Conservation (phyloP, 306 rosid species). For the Cyamopsis tetragonoloba region DNA sequence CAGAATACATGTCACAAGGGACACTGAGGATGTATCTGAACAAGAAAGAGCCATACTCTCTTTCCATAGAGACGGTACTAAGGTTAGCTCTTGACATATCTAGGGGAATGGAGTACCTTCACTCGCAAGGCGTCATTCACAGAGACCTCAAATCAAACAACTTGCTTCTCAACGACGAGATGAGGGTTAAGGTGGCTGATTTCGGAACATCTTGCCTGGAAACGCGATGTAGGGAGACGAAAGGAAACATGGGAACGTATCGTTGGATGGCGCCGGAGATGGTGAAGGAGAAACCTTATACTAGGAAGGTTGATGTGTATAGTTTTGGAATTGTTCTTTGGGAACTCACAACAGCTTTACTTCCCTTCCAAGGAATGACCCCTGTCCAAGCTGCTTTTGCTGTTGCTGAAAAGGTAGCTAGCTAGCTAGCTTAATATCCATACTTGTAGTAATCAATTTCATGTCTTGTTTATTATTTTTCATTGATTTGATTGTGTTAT, state of each 20-base stretch:
- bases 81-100: constrained; percentile 97
- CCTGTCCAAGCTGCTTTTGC: constrained; percentile 99
- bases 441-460: too few species aligned
- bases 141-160: constrained; percentile 90
- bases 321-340: constrained; percentile 96
- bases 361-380: constrained; percentile 98
- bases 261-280: constrained; percentile 99
- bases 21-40: constrained; percentile 95
- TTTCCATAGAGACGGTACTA: constrained; percentile 77
- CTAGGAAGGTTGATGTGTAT: constrained; percentile 91
- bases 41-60: constrained; percentile 97
- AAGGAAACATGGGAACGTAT: constrained; percentile 96
- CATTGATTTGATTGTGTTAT: not conserved
- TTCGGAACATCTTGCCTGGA: constrained; percentile 96
- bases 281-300: constrained; percentile 81
- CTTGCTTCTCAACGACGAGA: constrained; percentile 91
- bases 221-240: constrained; percentile 79
- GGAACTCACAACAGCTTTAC: constrained; percentile 91
- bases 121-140: constrained; percentile 95
- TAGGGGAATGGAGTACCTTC: constrained; percentile 96
- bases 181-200: constrained; percentile 98
- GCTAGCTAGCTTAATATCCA: constrained; percentile 8
- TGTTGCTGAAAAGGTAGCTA: constrained; percentile 98
- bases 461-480: not conserved
- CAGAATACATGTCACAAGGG: constrained; percentile 99